These are phyloP conservation scores for Aspergillus clavatus DNA, from an alignment of 2,329 filamentous ascomycete genomes.

Conservation along the genomic window DNA sequence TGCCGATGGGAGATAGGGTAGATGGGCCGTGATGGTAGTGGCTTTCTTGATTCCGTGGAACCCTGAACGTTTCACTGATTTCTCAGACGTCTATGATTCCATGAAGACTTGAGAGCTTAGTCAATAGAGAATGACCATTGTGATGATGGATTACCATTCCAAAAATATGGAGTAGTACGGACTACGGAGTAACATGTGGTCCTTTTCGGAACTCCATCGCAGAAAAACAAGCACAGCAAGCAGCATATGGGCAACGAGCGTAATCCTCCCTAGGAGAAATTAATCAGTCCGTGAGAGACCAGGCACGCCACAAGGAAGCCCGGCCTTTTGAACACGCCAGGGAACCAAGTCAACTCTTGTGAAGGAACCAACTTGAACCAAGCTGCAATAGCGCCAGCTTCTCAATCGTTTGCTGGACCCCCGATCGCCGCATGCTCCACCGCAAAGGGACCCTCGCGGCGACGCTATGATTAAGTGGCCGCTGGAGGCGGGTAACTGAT, in stretches of 20 bases:
- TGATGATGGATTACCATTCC: no score
- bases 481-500: constrained; percentile 27
- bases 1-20: no score
- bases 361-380: background rate
- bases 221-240: no score
- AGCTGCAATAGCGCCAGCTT: constrained; percentile 24
- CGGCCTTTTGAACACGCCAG: constrained; percentile 10
- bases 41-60: no score
- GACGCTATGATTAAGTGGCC: constrained; percentile 29
- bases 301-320: background rate
- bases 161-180: no score
- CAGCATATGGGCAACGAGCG: no score
- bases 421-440: constrained; percentile 39
- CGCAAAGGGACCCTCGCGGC: constrained; percentile 31
- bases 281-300: background rate
- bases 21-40: no score
- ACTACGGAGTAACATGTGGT: no score
- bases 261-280: no score
- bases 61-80: no score
- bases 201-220: no score
- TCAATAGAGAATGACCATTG: constrained; percentile 2
- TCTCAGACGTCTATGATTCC: no score
- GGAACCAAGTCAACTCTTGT: constrained; percentile 7
- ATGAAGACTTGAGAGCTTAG: background rate
- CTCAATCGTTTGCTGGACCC: constrained; percentile 18